Evolutionary conservation across 2,329 filamentous ascomycete species (phyloP).

Genomic region (Fusarium tanahbumbuense): DNA sequence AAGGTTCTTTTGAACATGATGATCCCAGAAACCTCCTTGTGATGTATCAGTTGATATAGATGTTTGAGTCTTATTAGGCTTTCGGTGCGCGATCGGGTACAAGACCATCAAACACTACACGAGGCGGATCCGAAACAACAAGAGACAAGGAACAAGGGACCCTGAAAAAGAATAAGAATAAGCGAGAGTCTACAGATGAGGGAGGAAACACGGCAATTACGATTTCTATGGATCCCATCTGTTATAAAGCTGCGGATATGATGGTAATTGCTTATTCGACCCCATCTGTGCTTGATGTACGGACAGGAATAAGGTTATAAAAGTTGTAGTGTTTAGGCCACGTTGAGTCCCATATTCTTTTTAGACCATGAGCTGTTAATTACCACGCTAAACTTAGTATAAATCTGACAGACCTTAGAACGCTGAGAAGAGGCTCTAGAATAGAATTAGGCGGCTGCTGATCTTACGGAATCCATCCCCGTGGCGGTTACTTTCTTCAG

Average conservation of each 20-base stretch:
- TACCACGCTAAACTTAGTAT: background rate
- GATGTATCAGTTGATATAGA: conserved; percentile 4
- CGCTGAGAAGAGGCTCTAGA: background rate
- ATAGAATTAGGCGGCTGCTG: background rate
- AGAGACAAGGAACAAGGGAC: conserved; percentile 1
- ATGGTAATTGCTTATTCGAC: background rate
- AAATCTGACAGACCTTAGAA: background rate
- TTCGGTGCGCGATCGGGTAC: conserved; percentile 18
- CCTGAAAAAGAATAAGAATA: conserved; percentile 15
- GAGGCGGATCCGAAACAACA: conserved; percentile 37
- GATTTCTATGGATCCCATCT: background rate
- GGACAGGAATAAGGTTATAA: background rate
- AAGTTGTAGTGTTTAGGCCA: background rate
- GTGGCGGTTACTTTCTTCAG: background rate
- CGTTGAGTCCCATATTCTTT: background rate
- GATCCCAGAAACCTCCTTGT: background rate
- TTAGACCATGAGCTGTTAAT: background rate
- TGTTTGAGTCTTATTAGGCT: conserved; percentile 21
- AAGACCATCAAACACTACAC: conserved; percentile 31
- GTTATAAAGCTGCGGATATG: background rate
- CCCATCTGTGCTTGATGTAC: conserved; percentile 1
- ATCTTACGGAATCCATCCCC: background rate
- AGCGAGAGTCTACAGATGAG: conserved; percentile 5
- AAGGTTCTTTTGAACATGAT: conserved; percentile 15
- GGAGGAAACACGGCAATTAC: conserved; percentile 13